A percentile compares a stretch with the other conserved stretches of the same genome.
These are phyloP conservation scores for Thermochaetoides thermophila DNA, from an alignment of 495 filamentous ascomycete genomes.

Conservation along the genomic window DNA sequence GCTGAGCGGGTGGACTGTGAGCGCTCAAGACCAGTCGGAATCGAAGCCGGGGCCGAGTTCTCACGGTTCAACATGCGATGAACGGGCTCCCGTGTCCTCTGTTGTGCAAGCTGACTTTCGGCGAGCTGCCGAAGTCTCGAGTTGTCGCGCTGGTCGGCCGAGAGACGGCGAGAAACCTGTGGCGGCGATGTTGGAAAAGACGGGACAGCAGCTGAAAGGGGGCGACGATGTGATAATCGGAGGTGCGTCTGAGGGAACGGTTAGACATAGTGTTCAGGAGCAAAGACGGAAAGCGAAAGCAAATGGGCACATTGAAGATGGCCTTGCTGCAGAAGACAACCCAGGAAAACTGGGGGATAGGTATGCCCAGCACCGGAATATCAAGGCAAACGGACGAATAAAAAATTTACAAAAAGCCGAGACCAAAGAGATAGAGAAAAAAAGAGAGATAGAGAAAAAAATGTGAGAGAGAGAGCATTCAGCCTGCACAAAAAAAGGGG, in stretches of 20 bases:
- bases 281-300: too few species aligned
- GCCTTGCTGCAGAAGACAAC: too few species aligned
- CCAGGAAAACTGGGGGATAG: too few species aligned
- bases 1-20: slow-evolving; percentile 10
- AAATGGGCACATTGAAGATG: too few species aligned
- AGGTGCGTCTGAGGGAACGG: slow-evolving; percentile 23
- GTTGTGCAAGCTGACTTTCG: slow-evolving; percentile 19
- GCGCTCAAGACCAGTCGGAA: slow-evolving; percentile 10
- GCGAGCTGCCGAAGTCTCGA: slow-evolving; percentile 17
- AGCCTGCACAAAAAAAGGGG: not conserved
- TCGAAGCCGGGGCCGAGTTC: too few species aligned
- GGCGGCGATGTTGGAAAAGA: slow-evolving; percentile 26
- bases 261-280: not conserved
- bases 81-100: slow-evolving; percentile 16
- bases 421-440: too few species aligned
- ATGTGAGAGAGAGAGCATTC: not conserved
- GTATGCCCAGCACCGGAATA: too few species aligned
- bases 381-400: too few species aligned
- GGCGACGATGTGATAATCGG: slow-evolving; percentile 25
- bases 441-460: not conserved
- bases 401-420: too few species aligned
- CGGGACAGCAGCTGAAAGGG: slow-evolving; percentile 28
- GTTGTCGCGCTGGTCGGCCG: slow-evolving; percentile 31
- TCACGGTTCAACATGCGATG: slow-evolving; percentile 14
- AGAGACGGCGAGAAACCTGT: slow-evolving; percentile 25